phyloP scores from a whole-genome alignment of 1,284 basidiomycete genomes.

The Clitocybe nebularis region DNA sequence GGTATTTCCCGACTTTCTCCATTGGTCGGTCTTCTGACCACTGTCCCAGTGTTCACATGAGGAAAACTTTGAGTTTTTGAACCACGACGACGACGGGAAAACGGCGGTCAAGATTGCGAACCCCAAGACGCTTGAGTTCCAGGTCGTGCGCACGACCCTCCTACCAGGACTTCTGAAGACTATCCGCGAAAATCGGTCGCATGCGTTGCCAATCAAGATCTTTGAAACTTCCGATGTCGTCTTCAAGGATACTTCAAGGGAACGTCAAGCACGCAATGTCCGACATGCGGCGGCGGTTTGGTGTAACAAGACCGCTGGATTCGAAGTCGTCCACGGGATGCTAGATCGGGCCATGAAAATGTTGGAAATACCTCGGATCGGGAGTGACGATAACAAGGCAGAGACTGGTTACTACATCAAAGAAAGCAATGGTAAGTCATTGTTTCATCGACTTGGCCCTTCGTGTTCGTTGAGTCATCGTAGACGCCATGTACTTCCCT shows the following conservation, averaged over 20 bases:
- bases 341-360: slow-evolving; percentile 94
- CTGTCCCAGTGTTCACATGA: slow-evolving; percentile 85
- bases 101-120: slow-evolving; percentile 91
- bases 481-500: slow-evolving; percentile 91
- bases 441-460: not conserved
- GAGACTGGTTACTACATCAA: slow-evolving; percentile 89
- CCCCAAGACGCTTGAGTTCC: slow-evolving; percentile 97
- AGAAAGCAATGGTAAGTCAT: slow-evolving; percentile 69
- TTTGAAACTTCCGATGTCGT: slow-evolving; percentile 96
- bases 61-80: slow-evolving; percentile 94
- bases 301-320: slow-evolving; percentile 95
- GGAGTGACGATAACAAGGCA: slow-evolving; percentile 50
- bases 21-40: slow-evolving; percentile 6
- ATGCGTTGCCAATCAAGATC: slow-evolving; percentile 87
- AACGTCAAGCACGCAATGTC: slow-evolving; percentile 86
- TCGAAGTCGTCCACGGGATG: slow-evolving; percentile 95
- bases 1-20: slow-evolving; percentile 18
- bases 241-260: slow-evolving; percentile 75
- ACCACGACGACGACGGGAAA: slow-evolving; percentile 78
- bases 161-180: slow-evolving; percentile 96
- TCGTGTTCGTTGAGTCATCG: not conserved
- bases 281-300: slow-evolving; percentile 88
- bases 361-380: slow-evolving; percentile 83
- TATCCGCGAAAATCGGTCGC: slow-evolving; percentile 92
- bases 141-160: slow-evolving; percentile 94